Conservation (phyloP, 2,329 filamentous ascomycete species). For the Bipolaris bicolor region DNA sequence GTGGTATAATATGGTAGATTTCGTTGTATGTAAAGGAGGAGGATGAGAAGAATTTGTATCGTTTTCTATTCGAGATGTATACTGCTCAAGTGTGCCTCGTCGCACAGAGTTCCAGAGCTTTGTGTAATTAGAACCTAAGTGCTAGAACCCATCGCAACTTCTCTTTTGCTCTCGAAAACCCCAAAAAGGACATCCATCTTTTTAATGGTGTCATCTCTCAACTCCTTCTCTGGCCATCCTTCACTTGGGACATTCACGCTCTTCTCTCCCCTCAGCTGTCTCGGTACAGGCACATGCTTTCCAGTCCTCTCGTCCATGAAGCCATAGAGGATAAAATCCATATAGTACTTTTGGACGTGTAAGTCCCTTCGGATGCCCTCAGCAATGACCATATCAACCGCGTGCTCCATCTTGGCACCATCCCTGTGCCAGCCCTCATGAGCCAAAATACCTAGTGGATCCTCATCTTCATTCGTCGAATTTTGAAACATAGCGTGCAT, state of each 20-base stretch:
- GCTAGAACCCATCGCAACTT: background rate
- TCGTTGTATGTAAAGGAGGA: background rate
- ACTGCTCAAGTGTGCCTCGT: background rate
- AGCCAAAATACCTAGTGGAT: slow-evolving; percentile 45
- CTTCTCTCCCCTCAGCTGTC: slow-evolving; percentile 60
- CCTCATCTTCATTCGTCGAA: slow-evolving; percentile 31
- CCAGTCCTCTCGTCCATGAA: slow-evolving; percentile 60
- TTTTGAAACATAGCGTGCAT: slow-evolving; percentile 31
- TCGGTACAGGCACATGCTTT: slow-evolving; percentile 57
- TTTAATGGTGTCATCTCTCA: slow-evolving; percentile 2
- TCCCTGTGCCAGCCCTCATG: slow-evolving; percentile 57
- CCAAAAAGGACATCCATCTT: slow-evolving; percentile 11
- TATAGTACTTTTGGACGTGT: slow-evolving; percentile 59
- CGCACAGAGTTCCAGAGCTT: background rate
- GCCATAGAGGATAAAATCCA: slow-evolving; percentile 68
- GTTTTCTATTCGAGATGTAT: too few relatives aligned
- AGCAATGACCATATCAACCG: slow-evolving; percentile 47
- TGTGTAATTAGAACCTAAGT: too few relatives aligned
- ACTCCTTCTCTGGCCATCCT: slow-evolving; percentile 8
- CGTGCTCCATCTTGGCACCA: slow-evolving; percentile 61
- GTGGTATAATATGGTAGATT: background rate
- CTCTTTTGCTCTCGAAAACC: background rate
- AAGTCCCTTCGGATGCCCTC: slow-evolving; percentile 63
- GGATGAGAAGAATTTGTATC: too few relatives aligned
- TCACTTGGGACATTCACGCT: slow-evolving; percentile 20